Conservation (phyloP, 306 rosid genomes). For the Corylus americana region DNA sequence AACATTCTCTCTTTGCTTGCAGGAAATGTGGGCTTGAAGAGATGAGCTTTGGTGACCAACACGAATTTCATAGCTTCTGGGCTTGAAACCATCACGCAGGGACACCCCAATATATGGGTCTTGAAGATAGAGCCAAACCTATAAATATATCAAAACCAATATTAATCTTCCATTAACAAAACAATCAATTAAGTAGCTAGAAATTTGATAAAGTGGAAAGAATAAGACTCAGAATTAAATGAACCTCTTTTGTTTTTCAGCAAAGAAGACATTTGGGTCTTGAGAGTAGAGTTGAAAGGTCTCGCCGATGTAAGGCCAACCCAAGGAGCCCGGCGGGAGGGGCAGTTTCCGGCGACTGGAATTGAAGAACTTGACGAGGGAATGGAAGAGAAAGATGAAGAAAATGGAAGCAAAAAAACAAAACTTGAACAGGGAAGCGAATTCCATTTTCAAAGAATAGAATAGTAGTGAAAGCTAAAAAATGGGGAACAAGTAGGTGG, state of each 20-base stretch:
- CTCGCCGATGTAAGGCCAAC: conserved; percentile 88
- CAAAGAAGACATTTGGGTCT: conserved; percentile 89
- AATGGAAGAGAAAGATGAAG: conserved; percentile 32
- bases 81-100: conserved; percentile 90
- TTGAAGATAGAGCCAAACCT: conserved; percentile 95
- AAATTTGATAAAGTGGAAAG: not conserved
- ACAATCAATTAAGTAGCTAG: not conserved
- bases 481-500: too few species aligned
- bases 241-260: conserved; percentile 61
- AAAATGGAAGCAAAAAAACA: conserved; percentile 27
- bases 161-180: not conserved
- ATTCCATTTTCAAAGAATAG: conserved; percentile 33
- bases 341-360: conserved; percentile 37
- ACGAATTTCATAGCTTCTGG: conserved; percentile 92
- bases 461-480: too few species aligned
- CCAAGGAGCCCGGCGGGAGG: conserved; percentile 87
- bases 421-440: conserved; percentile 11
- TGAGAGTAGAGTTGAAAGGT: conserved; percentile 94
- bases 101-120: conserved; percentile 96
- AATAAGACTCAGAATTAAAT: too few species aligned
- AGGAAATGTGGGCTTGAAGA: conserved; percentile 95
- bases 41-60: conserved; percentile 63
- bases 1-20: conserved; percentile 95
- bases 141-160: too few species aligned
- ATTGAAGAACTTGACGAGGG: conserved; percentile 34